A percentile compares a stretch with the other conserved stretches of the same genome.
phyloP scores from a whole-genome alignment of 257 asterid genomes.

The Leonotis leonurus region DNA sequence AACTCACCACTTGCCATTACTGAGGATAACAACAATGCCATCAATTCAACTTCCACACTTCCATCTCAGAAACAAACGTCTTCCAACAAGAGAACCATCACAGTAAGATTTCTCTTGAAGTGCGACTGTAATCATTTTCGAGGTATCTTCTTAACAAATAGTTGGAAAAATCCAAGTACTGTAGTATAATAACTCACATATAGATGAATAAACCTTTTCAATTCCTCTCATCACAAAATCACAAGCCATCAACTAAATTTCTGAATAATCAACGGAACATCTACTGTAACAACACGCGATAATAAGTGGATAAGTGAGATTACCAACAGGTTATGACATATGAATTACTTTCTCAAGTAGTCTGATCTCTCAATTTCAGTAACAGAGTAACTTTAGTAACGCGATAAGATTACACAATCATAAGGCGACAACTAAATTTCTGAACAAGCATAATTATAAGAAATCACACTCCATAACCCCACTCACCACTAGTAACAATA shows the following conservation, averaged over 20 bases:
- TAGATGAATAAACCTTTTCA: not conserved
- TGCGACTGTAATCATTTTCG: not conserved
- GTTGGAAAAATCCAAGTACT: not conserved
- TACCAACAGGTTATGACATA: too few species aligned
- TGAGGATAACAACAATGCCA: not conserved
- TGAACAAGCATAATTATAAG: slow-evolving; percentile 2
- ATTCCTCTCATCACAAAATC: not conserved
- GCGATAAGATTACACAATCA: not conserved
- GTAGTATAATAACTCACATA: not conserved
- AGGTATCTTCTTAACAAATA: not conserved
- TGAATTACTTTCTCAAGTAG: too few species aligned
- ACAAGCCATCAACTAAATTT: not conserved
- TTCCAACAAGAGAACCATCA: not conserved
- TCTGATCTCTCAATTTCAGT: too few species aligned
- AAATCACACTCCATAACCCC: too few species aligned
- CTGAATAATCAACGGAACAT: slow-evolving; percentile 3
- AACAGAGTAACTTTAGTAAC: not conserved
- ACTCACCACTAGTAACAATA: not conserved
- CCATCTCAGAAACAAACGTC: not conserved
- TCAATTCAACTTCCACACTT: not conserved
- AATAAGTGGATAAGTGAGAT: not conserved
- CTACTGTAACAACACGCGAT: not conserved
- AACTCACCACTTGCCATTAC: not conserved
- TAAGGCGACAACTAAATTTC: not conserved
- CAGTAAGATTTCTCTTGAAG: not conserved